These are phyloP conservation scores for Corchorus capsularis DNA, from an alignment of 345 rosid species.

Conservation along the genomic window DNA sequence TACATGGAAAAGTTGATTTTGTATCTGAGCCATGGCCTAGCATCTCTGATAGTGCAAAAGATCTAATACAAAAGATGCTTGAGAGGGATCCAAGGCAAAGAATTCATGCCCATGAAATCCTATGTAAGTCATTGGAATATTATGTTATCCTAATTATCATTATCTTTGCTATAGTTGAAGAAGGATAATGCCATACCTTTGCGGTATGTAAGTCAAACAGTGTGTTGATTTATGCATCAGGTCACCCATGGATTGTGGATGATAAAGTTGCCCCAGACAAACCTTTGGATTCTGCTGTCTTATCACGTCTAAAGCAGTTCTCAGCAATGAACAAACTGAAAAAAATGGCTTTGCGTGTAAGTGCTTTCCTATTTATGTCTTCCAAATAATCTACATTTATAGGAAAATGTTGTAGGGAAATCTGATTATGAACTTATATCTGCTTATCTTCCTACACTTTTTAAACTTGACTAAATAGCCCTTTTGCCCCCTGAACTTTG, in stretches of 20 bases:
- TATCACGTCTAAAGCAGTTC: conserved; percentile 90
- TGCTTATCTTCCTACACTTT: neutral
- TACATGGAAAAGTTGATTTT: conserved; percentile 83
- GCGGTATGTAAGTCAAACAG: neutral
- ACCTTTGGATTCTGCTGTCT: conserved; percentile 93
- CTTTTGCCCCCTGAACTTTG: no score
- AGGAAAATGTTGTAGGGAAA: neutral
- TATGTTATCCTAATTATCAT: neutral
- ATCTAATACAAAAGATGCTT: conserved; percentile 81
- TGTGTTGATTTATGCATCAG: conserved; percentile 41
- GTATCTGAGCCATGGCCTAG: conserved; percentile 95
- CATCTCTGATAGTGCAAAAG: conserved; percentile 90
- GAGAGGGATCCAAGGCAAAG: conserved; percentile 83
- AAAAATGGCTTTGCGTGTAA: conserved; percentile 95
- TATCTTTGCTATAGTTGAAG: neutral
- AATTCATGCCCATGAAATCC: conserved; percentile 82
- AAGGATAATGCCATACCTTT: neutral
- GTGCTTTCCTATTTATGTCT: conserved; percentile 21
- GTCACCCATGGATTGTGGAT: conserved; percentile 97
- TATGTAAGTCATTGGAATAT: conserved; percentile 57
- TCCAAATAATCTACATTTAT: conserved; percentile 6
- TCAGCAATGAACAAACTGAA: conserved; percentile 95
- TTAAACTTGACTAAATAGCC: no score
- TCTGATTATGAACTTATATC: conserved; percentile 13
- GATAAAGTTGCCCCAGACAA: conserved; percentile 87